Evolutionary conservation across 768 basidiomycete genomes (phyloP), one percentile per base, ranked within the genome.

Genomic region (Neoboletus magnificus): DNA sequence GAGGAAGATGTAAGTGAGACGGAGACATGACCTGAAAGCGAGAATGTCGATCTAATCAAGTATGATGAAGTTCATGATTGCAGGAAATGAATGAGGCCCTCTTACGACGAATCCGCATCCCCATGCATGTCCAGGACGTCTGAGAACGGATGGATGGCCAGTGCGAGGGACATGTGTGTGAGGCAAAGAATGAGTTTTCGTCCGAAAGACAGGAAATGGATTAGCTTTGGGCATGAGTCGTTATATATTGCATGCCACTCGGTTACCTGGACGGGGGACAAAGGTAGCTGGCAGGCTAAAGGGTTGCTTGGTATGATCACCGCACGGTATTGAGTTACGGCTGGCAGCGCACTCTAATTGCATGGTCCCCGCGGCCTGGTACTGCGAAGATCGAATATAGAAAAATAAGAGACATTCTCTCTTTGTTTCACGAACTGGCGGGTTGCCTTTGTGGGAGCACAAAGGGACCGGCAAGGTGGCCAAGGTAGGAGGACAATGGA

Each of bases 11-110:
- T 74, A 32, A 94, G 62, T 0, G 83, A 78, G 50, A 96, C 73
- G 23, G 82, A 75, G 22, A 96, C 75, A 67, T 93, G 81, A 4
- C 93, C 94, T 10, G 92, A 87, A 43, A 97, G 79, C 11, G 94
- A 95, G 70, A 93, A 96, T 2, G 85, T 85, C 54, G 89, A 86
- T 55, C 93, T 97, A 61, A 48, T 52, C 50, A 32, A 46, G 39
- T 16, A 25, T 37, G 57, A 42, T 61, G 52, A 64, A 48, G 13
- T 32, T 27, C 36, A 27, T 23, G 12, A 57, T 41, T 30, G 10
- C 37, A 30, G 16, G 68, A 39, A 25, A 48, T 18, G 29, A 40
- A 46, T 48, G 13, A 52, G 49, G 43, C 32, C 18, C 37, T 50
- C 87, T 74, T 67, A 92, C 91, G 73, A 77, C 50, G 76, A 58